phyloP scores from a whole-genome alignment of 2,329 filamentous ascomycete genomes.

The Hypoxylon sp. region DNA sequence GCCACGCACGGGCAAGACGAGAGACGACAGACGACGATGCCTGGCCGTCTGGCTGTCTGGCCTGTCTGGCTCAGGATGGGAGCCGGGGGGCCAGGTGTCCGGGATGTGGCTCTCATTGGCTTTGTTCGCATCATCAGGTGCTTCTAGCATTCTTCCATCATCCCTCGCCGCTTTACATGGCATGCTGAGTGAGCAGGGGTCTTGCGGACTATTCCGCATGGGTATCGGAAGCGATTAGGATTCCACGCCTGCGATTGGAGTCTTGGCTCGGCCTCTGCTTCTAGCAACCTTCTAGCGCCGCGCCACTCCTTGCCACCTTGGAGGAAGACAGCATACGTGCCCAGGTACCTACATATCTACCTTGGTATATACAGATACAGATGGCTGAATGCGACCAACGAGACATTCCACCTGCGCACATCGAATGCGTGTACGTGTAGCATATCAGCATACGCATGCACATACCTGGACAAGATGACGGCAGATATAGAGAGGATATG shows the following conservation, averaged over 20 bases:
- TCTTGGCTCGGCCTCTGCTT: conserved; percentile 38
- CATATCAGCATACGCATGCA: no score
- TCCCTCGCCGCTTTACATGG: conserved; percentile 42
- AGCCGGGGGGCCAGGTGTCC: not conserved
- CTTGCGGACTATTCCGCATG: conserved; percentile 32
- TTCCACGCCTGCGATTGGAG: conserved; percentile 39
- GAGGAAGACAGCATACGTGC: conserved; percentile 17
- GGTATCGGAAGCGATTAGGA: conserved; percentile 33
- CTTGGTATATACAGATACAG: no score
- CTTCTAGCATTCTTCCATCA: conserved; percentile 42
- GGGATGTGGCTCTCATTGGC: conserved; percentile 31
- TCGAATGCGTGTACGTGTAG: no score
- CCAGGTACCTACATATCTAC: no score
- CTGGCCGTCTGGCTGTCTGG: no score
- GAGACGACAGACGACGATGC: no score
- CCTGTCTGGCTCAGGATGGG: no score
- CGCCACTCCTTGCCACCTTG: conserved; percentile 32
- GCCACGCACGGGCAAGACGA: no score
- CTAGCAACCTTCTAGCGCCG: conserved; percentile 51
- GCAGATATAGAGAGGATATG: conserved; percentile 25
- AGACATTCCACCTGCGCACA: not conserved
- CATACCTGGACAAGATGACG: conserved; percentile 25
- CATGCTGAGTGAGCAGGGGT: conserved; percentile 29
- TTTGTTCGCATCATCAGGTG: conserved; percentile 33
- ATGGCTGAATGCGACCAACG: conserved; percentile 28